These are phyloP conservation scores for Camillea tinctor DNA, from an alignment of 2,329 filamentous ascomycete species.

Conservation along the genomic window DNA sequence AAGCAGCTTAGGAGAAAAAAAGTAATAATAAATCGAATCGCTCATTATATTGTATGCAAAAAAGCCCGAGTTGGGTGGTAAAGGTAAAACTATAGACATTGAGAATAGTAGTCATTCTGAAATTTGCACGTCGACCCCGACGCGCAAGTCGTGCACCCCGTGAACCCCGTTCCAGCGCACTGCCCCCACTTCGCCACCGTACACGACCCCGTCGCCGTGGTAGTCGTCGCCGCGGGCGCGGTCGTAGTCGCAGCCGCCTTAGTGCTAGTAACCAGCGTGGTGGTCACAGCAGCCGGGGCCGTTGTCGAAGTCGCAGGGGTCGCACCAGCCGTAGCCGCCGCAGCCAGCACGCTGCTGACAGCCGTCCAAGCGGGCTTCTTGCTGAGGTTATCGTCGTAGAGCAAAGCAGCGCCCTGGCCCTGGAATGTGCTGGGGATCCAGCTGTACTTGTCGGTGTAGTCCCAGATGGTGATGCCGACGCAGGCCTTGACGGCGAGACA, in stretches of 20 bases:
- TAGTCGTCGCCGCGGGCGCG: background rate
- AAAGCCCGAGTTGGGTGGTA: too few relatives aligned
- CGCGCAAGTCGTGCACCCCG: conserved; percentile 30
- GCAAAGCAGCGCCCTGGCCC: conserved; percentile 37
- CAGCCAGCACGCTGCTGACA: conserved; percentile 37
- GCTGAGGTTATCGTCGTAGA: conserved; percentile 37
- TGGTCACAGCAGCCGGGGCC: background rate
- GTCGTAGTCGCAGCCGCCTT: conserved; percentile 1
- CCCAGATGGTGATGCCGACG: conserved; percentile 44
- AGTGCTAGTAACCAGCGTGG: conserved; percentile 5
- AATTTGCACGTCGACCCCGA: conserved; percentile 28
- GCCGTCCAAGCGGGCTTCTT: conserved; percentile 41
- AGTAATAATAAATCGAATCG: background rate
- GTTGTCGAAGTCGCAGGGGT: conserved; percentile 5
- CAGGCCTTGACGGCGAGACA: conserved; percentile 37
- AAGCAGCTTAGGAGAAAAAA: background rate
- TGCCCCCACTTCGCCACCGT: conserved; percentile 26
- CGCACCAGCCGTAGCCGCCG: conserved; percentile 20
- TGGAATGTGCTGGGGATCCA: conserved; percentile 40
- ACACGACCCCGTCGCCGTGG: conserved; percentile 8
- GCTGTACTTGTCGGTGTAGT: conserved; percentile 41
- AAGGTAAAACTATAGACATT: conserved; percentile 20
- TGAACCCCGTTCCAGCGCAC: conserved; percentile 29
- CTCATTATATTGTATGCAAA: too few relatives aligned
- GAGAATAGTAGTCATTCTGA: conserved; percentile 31